Conservation (phyloP, 1,139 yeast species). For the Hyphopichia burtonii region DNA sequence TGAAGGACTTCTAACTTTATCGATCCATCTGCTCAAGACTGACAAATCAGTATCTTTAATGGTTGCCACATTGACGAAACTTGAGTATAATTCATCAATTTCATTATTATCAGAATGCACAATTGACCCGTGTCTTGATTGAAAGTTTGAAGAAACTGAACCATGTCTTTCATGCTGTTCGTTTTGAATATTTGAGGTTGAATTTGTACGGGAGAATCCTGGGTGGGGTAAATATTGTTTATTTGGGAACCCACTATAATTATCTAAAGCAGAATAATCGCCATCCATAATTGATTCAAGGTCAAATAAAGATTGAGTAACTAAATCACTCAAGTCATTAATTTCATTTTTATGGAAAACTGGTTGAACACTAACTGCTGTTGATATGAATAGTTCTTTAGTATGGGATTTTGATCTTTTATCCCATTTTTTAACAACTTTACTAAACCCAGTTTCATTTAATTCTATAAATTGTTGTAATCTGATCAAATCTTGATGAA, state of each 20-base stretch:
- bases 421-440: constrained; percentile 97
- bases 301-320: constrained; percentile 74
- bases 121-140: constrained; percentile 11
- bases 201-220: background rate
- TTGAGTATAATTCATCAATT: constrained; percentile 65
- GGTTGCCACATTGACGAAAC: constrained; percentile 61
- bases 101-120: constrained; percentile 30
- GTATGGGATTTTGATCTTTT: constrained; percentile 93
- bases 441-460: constrained; percentile 92
- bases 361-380: constrained; percentile 96
- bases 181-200: background rate
- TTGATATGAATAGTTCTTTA: constrained; percentile 82
- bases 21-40: constrained; percentile 49
- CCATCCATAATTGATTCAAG: constrained; percentile 86
- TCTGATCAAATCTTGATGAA: constrained; percentile 82
- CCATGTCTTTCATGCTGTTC: constrained; percentile 2
- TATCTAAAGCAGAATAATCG: constrained; percentile 33
- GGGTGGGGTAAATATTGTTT: constrained; percentile 5
- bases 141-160: constrained; percentile 2
- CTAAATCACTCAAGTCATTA: constrained; percentile 79
- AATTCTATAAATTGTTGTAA: constrained; percentile 90
- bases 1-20: constrained; percentile 41
- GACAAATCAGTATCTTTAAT: constrained; percentile 45
- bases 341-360: constrained; percentile 90
- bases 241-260: background rate